phyloP scores from a whole-genome alignment of 306 rosid species.

The Sicyos baderoa region DNA sequence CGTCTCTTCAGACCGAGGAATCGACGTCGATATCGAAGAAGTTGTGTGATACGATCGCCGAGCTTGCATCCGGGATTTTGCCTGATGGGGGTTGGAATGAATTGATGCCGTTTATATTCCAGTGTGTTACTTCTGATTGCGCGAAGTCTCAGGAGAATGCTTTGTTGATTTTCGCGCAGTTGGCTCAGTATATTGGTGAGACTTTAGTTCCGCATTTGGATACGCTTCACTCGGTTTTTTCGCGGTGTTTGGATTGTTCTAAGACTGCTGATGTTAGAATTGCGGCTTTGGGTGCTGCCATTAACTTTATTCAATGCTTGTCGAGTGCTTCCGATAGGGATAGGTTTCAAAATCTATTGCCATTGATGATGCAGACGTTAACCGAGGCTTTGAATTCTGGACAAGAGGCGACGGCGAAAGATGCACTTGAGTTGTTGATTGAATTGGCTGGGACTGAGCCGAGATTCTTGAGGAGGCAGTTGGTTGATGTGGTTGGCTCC shows the following conservation, averaged over 20 bases:
- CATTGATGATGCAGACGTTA: slow-evolving; percentile 85
- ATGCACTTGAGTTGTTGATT: slow-evolving; percentile 80
- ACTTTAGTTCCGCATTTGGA: slow-evolving; percentile 64
- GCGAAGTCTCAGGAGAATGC: slow-evolving; percentile 78
- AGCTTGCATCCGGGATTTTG: slow-evolving; percentile 79
- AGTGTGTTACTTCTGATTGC: slow-evolving; percentile 71
- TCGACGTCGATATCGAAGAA: slow-evolving; percentile 75
- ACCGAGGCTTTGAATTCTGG: slow-evolving; percentile 81
- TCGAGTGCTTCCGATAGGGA: slow-evolving; percentile 69
- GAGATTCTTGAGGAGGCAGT: slow-evolving; percentile 72
- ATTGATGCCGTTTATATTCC: slow-evolving; percentile 78
- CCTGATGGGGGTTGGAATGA: slow-evolving; percentile 91
- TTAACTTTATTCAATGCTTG: slow-evolving; percentile 83
- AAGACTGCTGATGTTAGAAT: slow-evolving; percentile 59
- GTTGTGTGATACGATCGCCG: slow-evolving; percentile 81
- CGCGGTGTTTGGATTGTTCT: slow-evolving; percentile 48
- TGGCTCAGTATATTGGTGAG: slow-evolving; percentile 88
- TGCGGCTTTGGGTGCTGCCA: slow-evolving; percentile 82
- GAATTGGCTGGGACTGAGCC: slow-evolving; percentile 93
- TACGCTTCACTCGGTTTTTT: slow-evolving; percentile 60
- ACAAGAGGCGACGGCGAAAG: slow-evolving; percentile 87
- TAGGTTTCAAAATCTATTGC: slow-evolving; percentile 80
- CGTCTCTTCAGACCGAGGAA: slow-evolving; percentile 63
- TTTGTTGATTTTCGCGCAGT: slow-evolving; percentile 72
- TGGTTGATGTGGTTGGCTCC: slow-evolving; percentile 78